Evolutionary conservation across 2,329 filamentous ascomycete species (phyloP).

Genomic region (Fonsecaea erecta): DNA sequence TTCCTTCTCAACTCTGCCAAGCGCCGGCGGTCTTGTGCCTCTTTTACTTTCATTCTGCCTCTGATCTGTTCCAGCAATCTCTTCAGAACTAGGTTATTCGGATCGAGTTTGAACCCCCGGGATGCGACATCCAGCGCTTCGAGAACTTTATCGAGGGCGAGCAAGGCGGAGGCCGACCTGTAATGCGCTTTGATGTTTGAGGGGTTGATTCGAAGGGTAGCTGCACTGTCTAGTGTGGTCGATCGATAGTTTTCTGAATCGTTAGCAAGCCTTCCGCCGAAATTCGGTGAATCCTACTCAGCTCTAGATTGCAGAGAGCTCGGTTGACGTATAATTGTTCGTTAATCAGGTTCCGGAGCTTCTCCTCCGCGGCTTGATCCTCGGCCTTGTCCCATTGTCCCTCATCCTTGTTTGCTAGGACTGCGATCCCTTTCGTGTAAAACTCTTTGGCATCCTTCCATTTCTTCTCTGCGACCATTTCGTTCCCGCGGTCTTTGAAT

Average conservation of each 20-base stretch:
- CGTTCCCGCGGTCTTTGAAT: slow-evolving; percentile 92
- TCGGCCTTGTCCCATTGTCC: slow-evolving; percentile 56
- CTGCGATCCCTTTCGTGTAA: slow-evolving; percentile 81
- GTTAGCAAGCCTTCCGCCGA: slow-evolving; percentile 33
- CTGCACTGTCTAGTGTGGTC: slow-evolving; percentile 82
- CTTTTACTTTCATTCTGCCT: slow-evolving; percentile 61
- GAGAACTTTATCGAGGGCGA: slow-evolving; percentile 74
- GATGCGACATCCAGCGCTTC: slow-evolving; percentile 82
- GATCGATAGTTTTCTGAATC: slow-evolving; percentile 77
- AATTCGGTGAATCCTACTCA: slow-evolving; percentile 58
- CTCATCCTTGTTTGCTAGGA: slow-evolving; percentile 61
- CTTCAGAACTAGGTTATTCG: slow-evolving; percentile 69
- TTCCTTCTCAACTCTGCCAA: slow-evolving; percentile 52
- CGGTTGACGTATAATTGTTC: slow-evolving; percentile 85
- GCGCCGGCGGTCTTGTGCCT: slow-evolving; percentile 61
- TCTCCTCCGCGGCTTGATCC: slow-evolving; percentile 62
- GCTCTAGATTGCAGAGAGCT: slow-evolving; percentile 84
- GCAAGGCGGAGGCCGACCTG: slow-evolving; percentile 76
- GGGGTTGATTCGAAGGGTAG: slow-evolving; percentile 77
- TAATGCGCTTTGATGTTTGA: slow-evolving; percentile 89
- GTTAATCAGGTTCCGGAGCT: slow-evolving; percentile 66
- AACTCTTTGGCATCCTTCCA: slow-evolving; percentile 89
- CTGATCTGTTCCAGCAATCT: slow-evolving; percentile 67
- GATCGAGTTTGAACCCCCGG: slow-evolving; percentile 74
- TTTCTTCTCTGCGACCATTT: slow-evolving; percentile 73